Evolutionary conservation across 2,329 filamentous ascomycete species (phyloP).

Genomic region (Calycina marina): DNA sequence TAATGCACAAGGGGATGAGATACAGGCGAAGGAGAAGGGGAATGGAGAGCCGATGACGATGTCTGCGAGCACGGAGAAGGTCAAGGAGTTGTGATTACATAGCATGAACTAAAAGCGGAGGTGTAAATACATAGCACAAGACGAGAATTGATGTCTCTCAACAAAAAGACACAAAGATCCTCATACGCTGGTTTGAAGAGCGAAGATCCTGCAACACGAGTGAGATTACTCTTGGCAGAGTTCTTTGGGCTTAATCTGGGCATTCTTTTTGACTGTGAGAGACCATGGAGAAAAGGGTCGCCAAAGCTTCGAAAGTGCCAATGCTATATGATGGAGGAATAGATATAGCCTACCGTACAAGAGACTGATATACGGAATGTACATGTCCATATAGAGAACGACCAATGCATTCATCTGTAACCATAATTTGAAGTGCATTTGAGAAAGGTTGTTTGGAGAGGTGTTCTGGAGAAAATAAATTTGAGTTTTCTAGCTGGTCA

Average conservation of each 20-base stretch:
- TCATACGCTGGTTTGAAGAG: constrained; percentile 55
- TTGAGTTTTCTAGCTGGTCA: too few species aligned
- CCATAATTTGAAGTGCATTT: too few species aligned
- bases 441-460: not conserved
- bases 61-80: not conserved
- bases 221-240: constrained; percentile 82
- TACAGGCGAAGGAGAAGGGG: constrained; percentile 14
- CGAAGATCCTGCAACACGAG: constrained; percentile 84
- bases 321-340: too few species aligned
- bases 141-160: constrained; percentile 68
- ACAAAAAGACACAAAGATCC: constrained; percentile 73
- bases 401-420: too few species aligned
- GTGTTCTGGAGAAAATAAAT: too few species aligned
- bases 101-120: too few species aligned
- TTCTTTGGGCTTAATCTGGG: constrained; percentile 63
- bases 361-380: too few species aligned
- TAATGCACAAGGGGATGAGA: constrained; percentile 13
- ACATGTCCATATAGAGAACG: too few species aligned
- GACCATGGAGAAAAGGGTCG: constrained; percentile 53
- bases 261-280: constrained; percentile 73
- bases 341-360: too few species aligned
- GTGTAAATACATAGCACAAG: too few species aligned
- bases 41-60: not conserved
- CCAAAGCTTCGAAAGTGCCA: constrained; percentile 92
- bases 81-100: too few species aligned